A percentile compares a stretch with the other conserved stretches of the same genome.
phyloP scores from a whole-genome alignment of 306 rosid species.

The Lupinus albus region DNA sequence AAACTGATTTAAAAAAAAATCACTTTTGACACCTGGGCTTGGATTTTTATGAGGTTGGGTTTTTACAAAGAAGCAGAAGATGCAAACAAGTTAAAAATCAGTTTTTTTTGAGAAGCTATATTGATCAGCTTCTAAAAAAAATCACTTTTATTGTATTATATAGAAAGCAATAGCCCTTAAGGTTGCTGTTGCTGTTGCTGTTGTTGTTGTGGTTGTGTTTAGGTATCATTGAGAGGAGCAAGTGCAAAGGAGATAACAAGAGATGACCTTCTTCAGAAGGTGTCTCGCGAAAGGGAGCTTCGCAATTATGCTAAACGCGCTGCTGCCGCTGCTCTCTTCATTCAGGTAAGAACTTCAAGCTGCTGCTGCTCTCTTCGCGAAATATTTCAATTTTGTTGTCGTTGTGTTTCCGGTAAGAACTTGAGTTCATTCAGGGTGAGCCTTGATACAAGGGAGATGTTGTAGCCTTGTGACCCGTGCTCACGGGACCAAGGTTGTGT shows the following conservation, averaged over 20 bases:
- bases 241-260: slow-evolving; percentile 96
- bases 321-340: slow-evolving; percentile 76
- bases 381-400: slow-evolving; percentile 34
- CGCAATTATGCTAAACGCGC: slow-evolving; percentile 84
- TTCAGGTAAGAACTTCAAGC: too few species aligned
- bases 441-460: neutral
- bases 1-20: too few species aligned
- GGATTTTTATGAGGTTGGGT: too few species aligned
- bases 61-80: too few species aligned
- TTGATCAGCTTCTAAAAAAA: too few species aligned
- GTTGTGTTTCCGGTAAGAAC: too few species aligned
- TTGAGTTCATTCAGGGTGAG: neutral
- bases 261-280: slow-evolving; percentile 86
- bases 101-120: too few species aligned
- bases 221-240: slow-evolving; percentile 93
- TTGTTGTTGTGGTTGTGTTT: slow-evolving; percentile 31
- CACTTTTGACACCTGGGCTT: too few species aligned
- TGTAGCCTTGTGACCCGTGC: neutral
- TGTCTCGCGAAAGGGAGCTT: slow-evolving; percentile 82
- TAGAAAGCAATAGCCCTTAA: too few species aligned
- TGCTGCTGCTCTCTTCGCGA: slow-evolving; percentile 80
- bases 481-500: neutral
- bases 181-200: slow-evolving; percentile 16
- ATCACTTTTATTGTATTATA: too few species aligned
- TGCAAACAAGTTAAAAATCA: too few species aligned